phyloP scores from a whole-genome alignment of 305 asterid genomes.

The Galium porrigens region DNA sequence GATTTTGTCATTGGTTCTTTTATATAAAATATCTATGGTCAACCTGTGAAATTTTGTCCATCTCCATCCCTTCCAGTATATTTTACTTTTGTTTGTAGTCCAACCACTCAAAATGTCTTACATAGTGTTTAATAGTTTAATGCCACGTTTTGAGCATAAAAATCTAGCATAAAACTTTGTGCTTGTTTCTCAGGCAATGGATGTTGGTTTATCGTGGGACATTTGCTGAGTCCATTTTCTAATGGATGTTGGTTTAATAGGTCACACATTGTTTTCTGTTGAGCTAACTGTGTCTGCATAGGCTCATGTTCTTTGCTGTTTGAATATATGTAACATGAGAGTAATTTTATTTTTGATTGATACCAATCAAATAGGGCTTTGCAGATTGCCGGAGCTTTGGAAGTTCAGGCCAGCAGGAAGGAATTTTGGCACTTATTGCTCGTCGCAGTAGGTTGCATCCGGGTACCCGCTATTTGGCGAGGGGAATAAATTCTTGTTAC shows the following conservation, averaged over 20 bases:
- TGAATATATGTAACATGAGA: neutral
- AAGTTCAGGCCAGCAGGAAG: conserved; percentile 88
- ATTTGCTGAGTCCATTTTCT: neutral
- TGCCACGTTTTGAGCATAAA: neutral
- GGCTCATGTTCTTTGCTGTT: neutral
- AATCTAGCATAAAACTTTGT: neutral
- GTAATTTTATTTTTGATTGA: conserved; percentile 19
- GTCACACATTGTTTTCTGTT: neutral
- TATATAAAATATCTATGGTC: neutral
- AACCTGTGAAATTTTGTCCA: neutral
- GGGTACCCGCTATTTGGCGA: conserved; percentile 90
- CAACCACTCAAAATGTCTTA: neutral
- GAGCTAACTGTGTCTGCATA: neutral
- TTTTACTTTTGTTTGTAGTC: neutral
- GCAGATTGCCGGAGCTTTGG: conserved; percentile 85
- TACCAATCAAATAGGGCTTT: conserved; percentile 58
- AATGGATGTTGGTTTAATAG: no score
- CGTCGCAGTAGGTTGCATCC: conserved; percentile 98
- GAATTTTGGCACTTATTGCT: conserved; percentile 78
- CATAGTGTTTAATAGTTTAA: neutral
- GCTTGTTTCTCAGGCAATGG: conserved; percentile 4
- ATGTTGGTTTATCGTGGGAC: neutral
- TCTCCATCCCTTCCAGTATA: neutral
- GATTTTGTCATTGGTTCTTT: neutral
- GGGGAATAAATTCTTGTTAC: conserved; percentile 88